Percentiles rank a stretch among this genome's conserved stretches.
Conservation (phyloP, 768 basidiomycete genomes). For the Podaxis mareebaensis region DNA sequence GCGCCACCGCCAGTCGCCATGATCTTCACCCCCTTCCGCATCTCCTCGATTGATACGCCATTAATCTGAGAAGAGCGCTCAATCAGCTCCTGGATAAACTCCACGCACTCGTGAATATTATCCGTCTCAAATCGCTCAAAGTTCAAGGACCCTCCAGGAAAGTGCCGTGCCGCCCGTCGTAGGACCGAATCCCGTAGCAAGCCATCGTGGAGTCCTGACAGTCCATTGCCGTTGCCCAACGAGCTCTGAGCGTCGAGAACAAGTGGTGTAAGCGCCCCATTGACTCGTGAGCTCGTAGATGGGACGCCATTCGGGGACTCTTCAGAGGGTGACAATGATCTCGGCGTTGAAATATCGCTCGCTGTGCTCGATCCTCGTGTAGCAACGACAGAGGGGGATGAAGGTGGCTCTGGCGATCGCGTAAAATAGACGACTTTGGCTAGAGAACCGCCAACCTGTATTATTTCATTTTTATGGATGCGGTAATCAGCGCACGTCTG, state of each 20-base stretch:
- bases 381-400: constrained; percentile 68
- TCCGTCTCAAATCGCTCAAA: constrained; percentile 97
- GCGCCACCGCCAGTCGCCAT: constrained; percentile 99
- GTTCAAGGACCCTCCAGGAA: constrained; percentile 96
- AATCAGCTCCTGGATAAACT: constrained; percentile 87
- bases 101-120: constrained; percentile 79
- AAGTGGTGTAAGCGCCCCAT: constrained; percentile 82
- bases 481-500: constrained; percentile 4
- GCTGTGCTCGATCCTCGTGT: constrained; percentile 56
- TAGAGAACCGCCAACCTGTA: constrained; percentile 92
- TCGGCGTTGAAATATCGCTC: constrained; percentile 46
- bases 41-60: constrained; percentile 83
- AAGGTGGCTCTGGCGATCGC: constrained; percentile 83
- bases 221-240: constrained; percentile 31
- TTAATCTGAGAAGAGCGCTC: constrained; percentile 83
- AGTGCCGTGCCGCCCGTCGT: constrained; percentile 74
- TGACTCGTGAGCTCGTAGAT: constrained; percentile 43
- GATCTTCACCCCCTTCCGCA: constrained; percentile 92
- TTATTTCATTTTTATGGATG: constrained; percentile 16
- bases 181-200: constrained; percentile 65
- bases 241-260: constrained; percentile 54
- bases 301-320: constrained; percentile 26
- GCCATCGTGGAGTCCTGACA: constrained; percentile 39
- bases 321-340: constrained; percentile 43
- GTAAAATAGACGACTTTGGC: constrained; percentile 99